phyloP scores from a whole-genome alignment of 805 yeast species.

The Schwanniomyces occidentalis region DNA sequence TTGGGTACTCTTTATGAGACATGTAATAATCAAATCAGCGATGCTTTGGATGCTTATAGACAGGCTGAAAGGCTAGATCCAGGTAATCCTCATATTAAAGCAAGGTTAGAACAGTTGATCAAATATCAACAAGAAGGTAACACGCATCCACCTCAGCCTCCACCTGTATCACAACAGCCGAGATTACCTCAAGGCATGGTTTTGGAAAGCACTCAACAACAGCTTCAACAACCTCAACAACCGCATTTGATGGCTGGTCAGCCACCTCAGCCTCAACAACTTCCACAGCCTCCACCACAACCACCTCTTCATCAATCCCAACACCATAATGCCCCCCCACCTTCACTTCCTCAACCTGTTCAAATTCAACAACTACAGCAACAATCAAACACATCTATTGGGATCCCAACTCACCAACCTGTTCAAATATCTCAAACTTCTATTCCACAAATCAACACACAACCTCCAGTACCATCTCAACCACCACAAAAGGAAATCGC shows the following conservation, averaged over 20 bases:
- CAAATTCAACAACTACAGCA: slow-evolving; percentile 13
- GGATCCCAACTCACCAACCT: too few species aligned
- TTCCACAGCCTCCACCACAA: slow-evolving; percentile 12
- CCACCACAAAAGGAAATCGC: slow-evolving; percentile 5
- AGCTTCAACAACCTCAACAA: slow-evolving; percentile 20
- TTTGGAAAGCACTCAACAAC: slow-evolving; percentile 45
- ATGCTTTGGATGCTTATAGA: slow-evolving; percentile 94
- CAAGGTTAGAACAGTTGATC: slow-evolving; percentile 82
- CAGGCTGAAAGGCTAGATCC: slow-evolving; percentile 97
- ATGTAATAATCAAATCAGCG: slow-evolving; percentile 91
- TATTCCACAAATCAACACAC: slow-evolving; percentile 2
- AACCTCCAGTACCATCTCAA: slow-evolving; percentile 8
- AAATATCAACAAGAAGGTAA: slow-evolving; percentile 71
- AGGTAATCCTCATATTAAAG: slow-evolving; percentile 89
- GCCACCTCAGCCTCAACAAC: slow-evolving; percentile 14
- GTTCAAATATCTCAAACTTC: slow-evolving; percentile 2
- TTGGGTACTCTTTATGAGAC: slow-evolving; percentile 96
- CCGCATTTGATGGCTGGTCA: slow-evolving; percentile 6
- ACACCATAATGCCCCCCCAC: slow-evolving; percentile 7
- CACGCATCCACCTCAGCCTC: slow-evolving; percentile 62
- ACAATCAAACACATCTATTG: too few species aligned
- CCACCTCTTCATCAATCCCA: slow-evolving; percentile 14
- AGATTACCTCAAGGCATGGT: slow-evolving; percentile 64
- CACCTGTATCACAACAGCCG: slow-evolving; percentile 65
- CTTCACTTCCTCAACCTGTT: slow-evolving; percentile 12